Evolutionary conservation across 139 green algal genomes (phyloP), one percentile per base, ranked within the genome.

Genomic region (Microglena sp.): DNA sequence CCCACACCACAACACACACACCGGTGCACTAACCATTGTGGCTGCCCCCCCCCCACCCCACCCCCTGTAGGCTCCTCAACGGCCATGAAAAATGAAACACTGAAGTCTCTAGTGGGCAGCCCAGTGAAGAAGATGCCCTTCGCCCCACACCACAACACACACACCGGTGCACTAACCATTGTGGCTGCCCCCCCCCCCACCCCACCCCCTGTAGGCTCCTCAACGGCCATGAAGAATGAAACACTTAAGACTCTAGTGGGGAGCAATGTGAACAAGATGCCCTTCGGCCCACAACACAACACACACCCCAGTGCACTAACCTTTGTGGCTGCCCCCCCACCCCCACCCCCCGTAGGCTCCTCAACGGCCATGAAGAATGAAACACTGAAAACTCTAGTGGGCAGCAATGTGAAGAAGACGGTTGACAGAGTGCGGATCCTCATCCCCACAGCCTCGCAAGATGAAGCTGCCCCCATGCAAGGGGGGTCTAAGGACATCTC

Each of bases 401-500:
- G 24, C 3, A 26, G 29, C 36, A 73, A 73, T 45, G 40, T 56
- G 0, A 34, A 40, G 15, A 40, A 55, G 70, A 73, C 34, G 35
- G 43, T 53, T 33, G 67, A 73, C 4, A 56, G 64, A 26, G 22
- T 72, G 60, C 22, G 62, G 4, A 46, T 57, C 11, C 36, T 74
- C 57, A 43, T 55, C 33, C 65, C 64, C 2, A 27, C 55, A 3
- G 4, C 34, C 40, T 57, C 66, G 31, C 58, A 33, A 28, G 62
- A 72, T 43, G 71, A 73, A 55, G 45, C 36, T 55, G 18, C 44
- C n/a, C 46, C 60, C 2, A 3, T 5, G 24, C 5, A 32, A 22
- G 24, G 26, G 26, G 3, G 28, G 30, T 24, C 33, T 33, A 40
- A 86, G 24, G 83, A 82, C 11, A 85, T 85, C 2, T 63, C 71